Evolutionary conservation across 306 rosid genomes (phyloP).

Genomic region (Hippophae rhamnoides): DNA sequence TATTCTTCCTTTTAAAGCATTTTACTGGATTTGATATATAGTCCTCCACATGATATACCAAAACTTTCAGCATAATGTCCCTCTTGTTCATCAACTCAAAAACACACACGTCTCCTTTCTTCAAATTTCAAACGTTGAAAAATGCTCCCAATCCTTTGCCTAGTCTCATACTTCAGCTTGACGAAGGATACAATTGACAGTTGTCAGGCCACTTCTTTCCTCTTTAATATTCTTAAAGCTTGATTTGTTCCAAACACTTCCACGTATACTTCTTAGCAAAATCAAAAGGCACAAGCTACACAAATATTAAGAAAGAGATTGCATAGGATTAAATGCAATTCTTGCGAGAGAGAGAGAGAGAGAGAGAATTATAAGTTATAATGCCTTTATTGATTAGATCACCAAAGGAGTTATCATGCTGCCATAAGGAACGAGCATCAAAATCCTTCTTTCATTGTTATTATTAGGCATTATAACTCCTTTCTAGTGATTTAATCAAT

Average conservation of each 20-base stretch:
- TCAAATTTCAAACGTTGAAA: background rate
- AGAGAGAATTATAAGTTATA: background rate
- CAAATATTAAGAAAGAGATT: background rate
- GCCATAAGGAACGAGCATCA: too few relatives aligned
- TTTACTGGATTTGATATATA: background rate
- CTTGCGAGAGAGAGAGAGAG: too few relatives aligned
- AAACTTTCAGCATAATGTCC: conserved; percentile 12
- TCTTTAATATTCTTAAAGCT: background rate
- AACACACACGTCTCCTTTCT: conserved; percentile 23
- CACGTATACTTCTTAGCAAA: background rate
- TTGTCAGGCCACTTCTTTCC: background rate
- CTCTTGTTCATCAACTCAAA: conserved; percentile 22
- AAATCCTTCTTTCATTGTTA: too few relatives aligned
- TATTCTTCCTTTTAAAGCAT: too few relatives aligned
- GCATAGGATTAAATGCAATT: background rate
- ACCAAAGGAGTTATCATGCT: background rate
- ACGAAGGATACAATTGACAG: background rate
- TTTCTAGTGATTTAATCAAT: too few relatives aligned
- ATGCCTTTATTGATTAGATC: background rate
- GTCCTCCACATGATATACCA: conserved; percentile 9
- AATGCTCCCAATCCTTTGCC: conserved; percentile 6
- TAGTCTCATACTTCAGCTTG: background rate
- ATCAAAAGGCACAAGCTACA: background rate
- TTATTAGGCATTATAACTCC: too few relatives aligned
- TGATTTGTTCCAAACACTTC: background rate